phyloP scores from a whole-genome alignment of 164 flowering plant genomes.

The Annona cherimola region DNA sequence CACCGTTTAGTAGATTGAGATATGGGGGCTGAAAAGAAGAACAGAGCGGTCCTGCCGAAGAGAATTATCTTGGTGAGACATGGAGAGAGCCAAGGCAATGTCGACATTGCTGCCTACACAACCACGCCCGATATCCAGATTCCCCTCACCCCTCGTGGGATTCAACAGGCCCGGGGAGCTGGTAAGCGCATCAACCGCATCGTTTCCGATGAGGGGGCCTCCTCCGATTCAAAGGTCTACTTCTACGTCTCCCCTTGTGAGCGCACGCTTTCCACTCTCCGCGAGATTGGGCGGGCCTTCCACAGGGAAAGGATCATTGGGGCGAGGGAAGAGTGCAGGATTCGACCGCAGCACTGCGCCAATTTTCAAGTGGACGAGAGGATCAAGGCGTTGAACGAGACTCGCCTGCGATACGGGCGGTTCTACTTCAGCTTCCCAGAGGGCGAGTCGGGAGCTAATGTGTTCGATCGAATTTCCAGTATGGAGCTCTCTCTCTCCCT shows the following conservation, averaged over 20 bases:
- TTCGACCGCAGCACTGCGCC: slow-evolving; percentile 94
- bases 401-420: slow-evolving; percentile 74
- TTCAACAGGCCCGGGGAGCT: slow-evolving; percentile 48
- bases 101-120: slow-evolving; percentile 56
- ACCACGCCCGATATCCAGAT: slow-evolving; percentile 77
- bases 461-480: slow-evolving; percentile 91
- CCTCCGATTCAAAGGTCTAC: slow-evolving; percentile 51
- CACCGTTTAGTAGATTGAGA: no score
- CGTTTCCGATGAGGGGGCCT: slow-evolving; percentile 23
- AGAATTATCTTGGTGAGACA: slow-evolving; percentile 82
- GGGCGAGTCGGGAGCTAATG: slow-evolving; percentile 98
- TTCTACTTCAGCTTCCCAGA: slow-evolving; percentile 94
- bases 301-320: slow-evolving; percentile 56
- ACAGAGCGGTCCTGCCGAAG: slow-evolving; percentile 41
- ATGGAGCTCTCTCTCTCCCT: slow-evolving; percentile 13
- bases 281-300: slow-evolving; percentile 75
- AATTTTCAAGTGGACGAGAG: slow-evolving; percentile 85
- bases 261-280: slow-evolving; percentile 69
- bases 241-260: slow-evolving; percentile 92
- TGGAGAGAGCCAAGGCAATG: slow-evolving; percentile 86
- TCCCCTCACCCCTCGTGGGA: slow-evolving; percentile 57
- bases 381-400: slow-evolving; percentile 65
- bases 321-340: slow-evolving; percentile 84
- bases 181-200: slow-evolving; percentile 40
- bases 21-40: no score